Base-by-base conservation (phyloP, 2,329 filamentous ascomycete genomes). In the Akanthomyces uredinophilus region DNA sequence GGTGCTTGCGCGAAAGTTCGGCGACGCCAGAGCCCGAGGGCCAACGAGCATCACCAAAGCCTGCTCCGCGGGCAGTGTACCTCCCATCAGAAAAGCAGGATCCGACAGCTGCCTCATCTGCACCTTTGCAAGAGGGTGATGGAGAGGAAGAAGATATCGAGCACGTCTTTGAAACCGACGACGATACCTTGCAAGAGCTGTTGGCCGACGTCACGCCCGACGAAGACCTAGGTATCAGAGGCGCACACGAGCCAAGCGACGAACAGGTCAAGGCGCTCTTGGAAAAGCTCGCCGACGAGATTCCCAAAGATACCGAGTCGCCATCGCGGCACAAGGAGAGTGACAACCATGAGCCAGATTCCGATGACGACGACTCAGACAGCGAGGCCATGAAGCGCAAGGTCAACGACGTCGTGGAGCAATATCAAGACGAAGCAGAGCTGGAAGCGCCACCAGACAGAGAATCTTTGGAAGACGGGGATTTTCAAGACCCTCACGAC, bases 101-200 rank as follows among this genome's bases (percentile, higher is more conserved):
- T 7, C 8, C 11, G 18, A 49, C 41, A 62, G 35, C 2, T 3
- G 32, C 14, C 6, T 62, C 39, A 10, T 22, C 8, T 32, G 22
- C 64, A 4, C 27, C 49, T 1, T 39, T 39, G 10, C 7, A 18
- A 4, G 44, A 62, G 10, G 35, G 8, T 13, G 13, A 24, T n/a
- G 11, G 46, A 0, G 70, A 72, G 0, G 71, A 74, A 47, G 73
- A 77, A 0, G 77, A 78, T 44, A 69, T 72, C 4, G 75, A 77
- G 0, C 66, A 73, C 1, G 67, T 81, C 20, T 73, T 80, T 32
- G 71, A 76, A 41, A 80, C 79, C 2, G 81, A 83, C 65, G 81
- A 84, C n/a, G 73, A 78, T 52, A 81, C 78, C 1, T 72, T 85
- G 0, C 77, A 84, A 60, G 81, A 83, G 63, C 73, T 85, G 11